phyloP scores from a whole-genome alignment of 805 yeast species.

The Monosporozyma unispora region DNA sequence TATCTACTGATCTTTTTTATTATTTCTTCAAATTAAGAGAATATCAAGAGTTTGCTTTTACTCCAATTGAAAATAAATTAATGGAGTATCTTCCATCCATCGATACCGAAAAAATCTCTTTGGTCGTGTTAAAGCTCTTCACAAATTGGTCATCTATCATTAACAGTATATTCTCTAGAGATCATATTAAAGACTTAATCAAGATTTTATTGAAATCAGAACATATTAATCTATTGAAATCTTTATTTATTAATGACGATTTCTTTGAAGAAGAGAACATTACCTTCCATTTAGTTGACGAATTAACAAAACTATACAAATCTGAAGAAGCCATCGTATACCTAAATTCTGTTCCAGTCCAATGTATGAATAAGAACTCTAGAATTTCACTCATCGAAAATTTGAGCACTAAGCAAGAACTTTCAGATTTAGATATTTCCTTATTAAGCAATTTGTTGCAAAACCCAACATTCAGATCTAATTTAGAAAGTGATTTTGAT shows the following conservation, averaged over 20 bases:
- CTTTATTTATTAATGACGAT: slow-evolving; percentile 31
- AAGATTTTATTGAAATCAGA: slow-evolving; percentile 22
- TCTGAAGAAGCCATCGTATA: slow-evolving; percentile 3
- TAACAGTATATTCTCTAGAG: slow-evolving; percentile 28
- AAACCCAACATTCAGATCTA: slow-evolving; percentile 47
- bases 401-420: slow-evolving; percentile 9
- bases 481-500: slow-evolving; percentile 38
- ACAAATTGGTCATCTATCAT: slow-evolving; percentile 49
- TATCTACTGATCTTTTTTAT: slow-evolving; percentile 22
- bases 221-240: slow-evolving; percentile 12
- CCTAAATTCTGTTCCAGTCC: slow-evolving; percentile 37
- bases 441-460: slow-evolving; percentile 35
- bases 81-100: slow-evolving; percentile 15
- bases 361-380: slow-evolving; percentile 35
- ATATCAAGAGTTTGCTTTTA: slow-evolving; percentile 28
- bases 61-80: slow-evolving; percentile 15
- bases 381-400: slow-evolving; percentile 24
- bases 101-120: neutral
- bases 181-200: slow-evolving; percentile 27
- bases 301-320: slow-evolving; percentile 11
- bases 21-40: slow-evolving; percentile 45
- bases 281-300: slow-evolving; percentile 24
- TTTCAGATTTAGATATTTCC: slow-evolving; percentile 6
- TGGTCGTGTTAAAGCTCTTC: slow-evolving; percentile 22
- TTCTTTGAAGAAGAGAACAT: slow-evolving; percentile 42